phyloP scores from a whole-genome alignment of 495 filamentous ascomycete species.

The Penicillium cinerascens region DNA sequence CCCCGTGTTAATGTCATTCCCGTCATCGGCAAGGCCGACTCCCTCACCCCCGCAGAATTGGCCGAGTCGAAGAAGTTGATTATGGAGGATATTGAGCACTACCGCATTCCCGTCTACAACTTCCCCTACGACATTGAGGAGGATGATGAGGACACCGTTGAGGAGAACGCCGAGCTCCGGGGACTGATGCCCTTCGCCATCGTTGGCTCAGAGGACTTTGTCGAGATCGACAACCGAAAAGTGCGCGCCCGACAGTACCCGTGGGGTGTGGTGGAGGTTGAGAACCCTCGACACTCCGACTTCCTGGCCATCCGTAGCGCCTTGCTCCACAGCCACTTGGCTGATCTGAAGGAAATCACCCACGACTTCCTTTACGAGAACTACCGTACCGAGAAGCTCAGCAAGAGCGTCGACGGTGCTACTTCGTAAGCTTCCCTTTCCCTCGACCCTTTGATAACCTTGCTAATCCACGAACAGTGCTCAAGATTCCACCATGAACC shows the following conservation, averaged over 20 bases:
- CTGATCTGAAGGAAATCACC: slow-evolving; percentile 98
- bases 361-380: slow-evolving; percentile 99
- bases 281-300: slow-evolving; percentile 98
- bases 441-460: background rate
- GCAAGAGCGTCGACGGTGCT: slow-evolving; percentile 95
- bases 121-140: slow-evolving; percentile 99
- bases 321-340: slow-evolving; percentile 93
- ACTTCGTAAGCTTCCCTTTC: slow-evolving; percentile 63
- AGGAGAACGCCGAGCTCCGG: slow-evolving; percentile 96
- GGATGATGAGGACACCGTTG: slow-evolving; percentile 98
- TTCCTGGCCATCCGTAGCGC: slow-evolving; percentile 97
- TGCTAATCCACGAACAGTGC: slow-evolving; percentile 40
- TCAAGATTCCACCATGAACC: slow-evolving; percentile 86
- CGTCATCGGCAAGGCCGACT: slow-evolving; percentile 97
- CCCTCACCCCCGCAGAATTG: slow-evolving; percentile 91
- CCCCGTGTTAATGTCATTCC: slow-evolving; percentile 98
- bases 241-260: slow-evolving; percentile 95
- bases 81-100: slow-evolving; percentile 99
- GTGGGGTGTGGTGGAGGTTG: slow-evolving; percentile 98
- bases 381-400: slow-evolving; percentile 99
- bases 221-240: slow-evolving; percentile 89
- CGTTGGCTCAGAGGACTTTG: slow-evolving; percentile 90
- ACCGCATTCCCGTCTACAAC: slow-evolving; percentile 99
- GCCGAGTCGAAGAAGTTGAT: slow-evolving; percentile 99
- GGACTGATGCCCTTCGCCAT: slow-evolving; percentile 99